A percentile compares a stretch with the other conserved stretches of the same genome.
Evolutionary conservation across 768 basidiomycete species (phyloP).

Genomic region (Hygrophorus pudorinus): DNA sequence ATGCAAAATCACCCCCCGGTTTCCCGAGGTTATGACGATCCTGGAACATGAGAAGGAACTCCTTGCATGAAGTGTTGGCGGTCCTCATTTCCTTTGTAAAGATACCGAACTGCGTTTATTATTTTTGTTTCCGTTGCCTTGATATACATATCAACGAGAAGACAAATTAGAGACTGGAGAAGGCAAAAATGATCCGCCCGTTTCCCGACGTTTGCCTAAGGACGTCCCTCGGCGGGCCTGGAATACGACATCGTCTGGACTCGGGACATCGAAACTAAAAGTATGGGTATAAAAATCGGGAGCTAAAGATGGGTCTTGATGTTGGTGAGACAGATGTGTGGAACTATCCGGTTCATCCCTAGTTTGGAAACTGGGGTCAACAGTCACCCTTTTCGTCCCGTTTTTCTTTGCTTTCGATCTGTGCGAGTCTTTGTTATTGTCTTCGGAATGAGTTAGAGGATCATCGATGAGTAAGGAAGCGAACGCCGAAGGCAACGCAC

Average conservation of each 20-base stretch:
- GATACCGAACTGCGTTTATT: too few species aligned
- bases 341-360: conserved; percentile 11
- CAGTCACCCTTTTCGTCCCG: conserved; percentile 13
- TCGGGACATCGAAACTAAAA: conserved; percentile 74
- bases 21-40: too few species aligned
- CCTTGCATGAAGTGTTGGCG: too few species aligned
- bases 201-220: conserved; percentile 24
- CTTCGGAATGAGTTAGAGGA: conserved; percentile 27
- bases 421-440: conserved; percentile 18
- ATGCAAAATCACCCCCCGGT: too few species aligned
- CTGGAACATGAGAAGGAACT: too few species aligned
- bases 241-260: conserved; percentile 86
- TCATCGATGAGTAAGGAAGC: conserved; percentile 62
- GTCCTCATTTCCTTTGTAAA: too few species aligned
- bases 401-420: conserved; percentile 20
- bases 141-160: too few species aligned
- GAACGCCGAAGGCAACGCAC: conserved; percentile 74
- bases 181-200: not conserved
- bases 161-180: not conserved
- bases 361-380: not conserved
- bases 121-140: too few species aligned
- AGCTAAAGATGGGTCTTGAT: conserved; percentile 15
- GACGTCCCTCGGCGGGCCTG: conserved; percentile 72
- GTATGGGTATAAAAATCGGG: conserved; percentile 29
- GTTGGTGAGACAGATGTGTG: conserved; percentile 17